Evolutionary conservation across 345 rosid genomes (phyloP).

Genomic region (Syzygium jambos): DNA sequence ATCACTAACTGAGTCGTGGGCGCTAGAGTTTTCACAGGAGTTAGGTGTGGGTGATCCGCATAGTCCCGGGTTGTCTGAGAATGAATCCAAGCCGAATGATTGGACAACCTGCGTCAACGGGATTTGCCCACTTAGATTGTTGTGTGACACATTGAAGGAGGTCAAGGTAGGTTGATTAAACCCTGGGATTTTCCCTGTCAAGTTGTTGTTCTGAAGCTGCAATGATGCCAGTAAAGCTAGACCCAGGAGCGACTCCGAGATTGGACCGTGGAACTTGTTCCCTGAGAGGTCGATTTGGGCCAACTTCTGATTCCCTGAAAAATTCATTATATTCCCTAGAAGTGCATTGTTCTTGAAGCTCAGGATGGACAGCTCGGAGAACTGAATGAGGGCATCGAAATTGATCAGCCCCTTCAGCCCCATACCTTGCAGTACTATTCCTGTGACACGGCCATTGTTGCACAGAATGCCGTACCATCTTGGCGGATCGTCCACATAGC

Average conservation of each 20-base stretch:
- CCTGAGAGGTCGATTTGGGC: slow-evolving; percentile 22
- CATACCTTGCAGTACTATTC: slow-evolving; percentile 19
- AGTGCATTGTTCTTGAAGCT: slow-evolving; percentile 33
- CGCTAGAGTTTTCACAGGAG: neutral
- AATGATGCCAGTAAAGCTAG: slow-evolving; percentile 18
- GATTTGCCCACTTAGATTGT: slow-evolving; percentile 26
- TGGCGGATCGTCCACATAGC: slow-evolving; percentile 11
- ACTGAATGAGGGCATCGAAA: slow-evolving; percentile 7
- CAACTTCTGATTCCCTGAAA: slow-evolving; percentile 27
- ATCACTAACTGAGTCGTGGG: neutral
- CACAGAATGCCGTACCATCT: slow-evolving; percentile 36
- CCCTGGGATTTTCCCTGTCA: slow-evolving; percentile 30
- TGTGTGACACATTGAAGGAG: slow-evolving; percentile 34
- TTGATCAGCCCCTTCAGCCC: slow-evolving; percentile 16
- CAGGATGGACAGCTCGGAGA: slow-evolving; percentile 23
- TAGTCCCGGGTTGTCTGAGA: slow-evolving; percentile 9
- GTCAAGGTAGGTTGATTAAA: slow-evolving; percentile 20
- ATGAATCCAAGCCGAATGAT: slow-evolving; percentile 13
- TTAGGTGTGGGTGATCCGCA: slow-evolving; percentile 14
- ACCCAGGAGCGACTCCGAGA: slow-evolving; percentile 12
- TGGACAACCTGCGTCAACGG: slow-evolving; percentile 22
- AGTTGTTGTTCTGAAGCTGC: slow-evolving; percentile 33
- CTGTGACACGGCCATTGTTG: slow-evolving; percentile 16
- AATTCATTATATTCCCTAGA: slow-evolving; percentile 31
- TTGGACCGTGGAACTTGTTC: slow-evolving; percentile 25